Conservation (phyloP, 495 filamentous ascomycete genomes). For the Durotheca rogersii region DNA sequence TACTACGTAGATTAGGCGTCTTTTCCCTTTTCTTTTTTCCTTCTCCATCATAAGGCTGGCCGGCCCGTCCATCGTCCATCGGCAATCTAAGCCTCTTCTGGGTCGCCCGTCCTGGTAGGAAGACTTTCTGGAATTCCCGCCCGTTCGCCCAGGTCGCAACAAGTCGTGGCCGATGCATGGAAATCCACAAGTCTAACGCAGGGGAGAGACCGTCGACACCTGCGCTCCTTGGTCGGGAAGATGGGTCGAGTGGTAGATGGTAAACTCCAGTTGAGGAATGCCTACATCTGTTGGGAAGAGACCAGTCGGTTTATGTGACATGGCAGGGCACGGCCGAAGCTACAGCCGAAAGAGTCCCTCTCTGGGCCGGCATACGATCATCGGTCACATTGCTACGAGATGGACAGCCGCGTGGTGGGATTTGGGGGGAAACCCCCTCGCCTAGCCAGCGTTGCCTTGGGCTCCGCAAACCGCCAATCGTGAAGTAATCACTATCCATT, state of each 20-base stretch:
- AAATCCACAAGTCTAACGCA: background rate
- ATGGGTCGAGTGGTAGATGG: too few species aligned
- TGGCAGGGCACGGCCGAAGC: too few species aligned
- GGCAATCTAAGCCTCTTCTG: background rate
- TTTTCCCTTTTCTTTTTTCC: too few species aligned
- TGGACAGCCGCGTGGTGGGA: background rate
- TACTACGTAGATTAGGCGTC: too few species aligned
- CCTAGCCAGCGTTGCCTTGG: background rate
- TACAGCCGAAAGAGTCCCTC: background rate
- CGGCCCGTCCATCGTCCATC: background rate
- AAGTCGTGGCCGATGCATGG: too few species aligned
- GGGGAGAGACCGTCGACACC: background rate
- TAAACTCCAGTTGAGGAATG: too few species aligned
- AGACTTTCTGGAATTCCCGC: background rate
- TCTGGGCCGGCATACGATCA: background rate
- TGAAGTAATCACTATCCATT: background rate
- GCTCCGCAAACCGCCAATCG: background rate
- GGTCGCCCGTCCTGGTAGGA: background rate
- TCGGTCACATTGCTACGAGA: background rate
- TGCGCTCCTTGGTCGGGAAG: too few species aligned
- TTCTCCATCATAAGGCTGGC: background rate
- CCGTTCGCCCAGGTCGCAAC: background rate
- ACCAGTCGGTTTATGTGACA: too few species aligned
- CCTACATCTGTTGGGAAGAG: too few species aligned
- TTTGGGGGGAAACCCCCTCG: background rate